phyloP scores from a whole-genome alignment of 768 basidiomycete species.

The Xerocomellus intermedius region DNA sequence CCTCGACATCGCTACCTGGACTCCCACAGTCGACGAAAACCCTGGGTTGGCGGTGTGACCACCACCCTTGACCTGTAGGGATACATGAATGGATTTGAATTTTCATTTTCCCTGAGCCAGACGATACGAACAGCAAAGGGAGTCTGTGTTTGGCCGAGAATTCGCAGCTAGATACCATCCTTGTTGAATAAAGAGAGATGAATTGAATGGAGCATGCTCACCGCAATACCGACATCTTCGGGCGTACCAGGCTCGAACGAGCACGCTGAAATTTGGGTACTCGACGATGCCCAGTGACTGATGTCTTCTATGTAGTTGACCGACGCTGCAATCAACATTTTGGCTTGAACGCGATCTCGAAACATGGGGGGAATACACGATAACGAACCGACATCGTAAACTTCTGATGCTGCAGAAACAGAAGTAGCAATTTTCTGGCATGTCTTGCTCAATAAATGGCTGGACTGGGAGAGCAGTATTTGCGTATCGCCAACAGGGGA shows the following conservation, averaged over 20 bases:
- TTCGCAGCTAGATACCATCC: slow-evolving; percentile 3
- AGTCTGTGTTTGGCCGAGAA: slow-evolving; percentile 43
- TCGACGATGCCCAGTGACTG: slow-evolving; percentile 52
- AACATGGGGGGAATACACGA: background rate
- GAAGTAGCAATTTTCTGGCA: background rate
- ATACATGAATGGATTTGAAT: too few relatives aligned
- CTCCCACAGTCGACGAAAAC: slow-evolving; percentile 57
- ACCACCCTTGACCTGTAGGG: slow-evolving; percentile 54
- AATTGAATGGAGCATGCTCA: slow-evolving; percentile 16
- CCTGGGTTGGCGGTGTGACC: slow-evolving; percentile 55
- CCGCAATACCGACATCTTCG: slow-evolving; percentile 50
- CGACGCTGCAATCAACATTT: slow-evolving; percentile 2
- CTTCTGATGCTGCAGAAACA: slow-evolving; percentile 4
- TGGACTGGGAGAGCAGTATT: background rate
- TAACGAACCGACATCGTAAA: slow-evolving; percentile 1
- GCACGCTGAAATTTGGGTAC: slow-evolving; percentile 45
- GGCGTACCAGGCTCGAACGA: slow-evolving; percentile 58
- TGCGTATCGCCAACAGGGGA: background rate
- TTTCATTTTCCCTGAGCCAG: background rate
- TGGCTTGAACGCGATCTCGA: background rate
- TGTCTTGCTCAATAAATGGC: background rate
- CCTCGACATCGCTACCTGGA: slow-evolving; percentile 54
- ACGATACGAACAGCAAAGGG: slow-evolving; percentile 22
- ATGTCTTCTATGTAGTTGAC: slow-evolving; percentile 42
- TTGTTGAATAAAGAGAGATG: background rate